These are phyloP conservation scores for Globisporangium megalacanthum DNA, from an alignment of 352 stramenopile species.

Conservation along the genomic window DNA sequence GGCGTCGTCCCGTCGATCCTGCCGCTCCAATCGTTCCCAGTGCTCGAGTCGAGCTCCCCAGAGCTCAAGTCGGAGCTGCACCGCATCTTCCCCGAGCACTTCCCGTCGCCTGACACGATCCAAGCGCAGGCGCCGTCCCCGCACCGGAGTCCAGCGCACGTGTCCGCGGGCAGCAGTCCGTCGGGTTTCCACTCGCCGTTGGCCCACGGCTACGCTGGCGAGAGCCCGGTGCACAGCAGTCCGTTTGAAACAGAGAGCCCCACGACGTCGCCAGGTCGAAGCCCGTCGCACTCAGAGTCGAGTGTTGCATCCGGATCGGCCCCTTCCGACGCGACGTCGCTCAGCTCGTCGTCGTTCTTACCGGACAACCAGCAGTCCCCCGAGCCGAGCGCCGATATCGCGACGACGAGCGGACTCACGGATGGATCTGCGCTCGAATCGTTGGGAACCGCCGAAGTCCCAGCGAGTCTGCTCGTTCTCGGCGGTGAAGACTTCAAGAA, in stretches of 20 bases:
- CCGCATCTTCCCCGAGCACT: slow-evolving; percentile 82
- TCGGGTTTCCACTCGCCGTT: slow-evolving; percentile 32
- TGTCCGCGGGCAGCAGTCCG: slow-evolving; percentile 30
- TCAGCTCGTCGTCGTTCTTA: slow-evolving; percentile 77
- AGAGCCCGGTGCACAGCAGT: slow-evolving; percentile 48
- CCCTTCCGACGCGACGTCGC: slow-evolving; percentile 55
- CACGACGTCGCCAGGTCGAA: slow-evolving; percentile 48
- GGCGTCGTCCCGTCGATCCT: slow-evolving; percentile 66
- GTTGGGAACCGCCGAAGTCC: slow-evolving; percentile 32
- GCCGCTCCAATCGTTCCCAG: slow-evolving; percentile 70
- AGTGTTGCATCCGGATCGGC: slow-evolving; percentile 38
- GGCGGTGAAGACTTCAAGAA: slow-evolving; percentile 72
- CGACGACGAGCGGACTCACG: slow-evolving; percentile 18
- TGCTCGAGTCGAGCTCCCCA: slow-evolving; percentile 57
- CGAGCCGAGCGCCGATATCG: slow-evolving; percentile 26
- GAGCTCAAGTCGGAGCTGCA: slow-evolving; percentile 69
- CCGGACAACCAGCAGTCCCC: slow-evolving; percentile 50
- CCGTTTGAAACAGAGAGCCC: slow-evolving; percentile 45
- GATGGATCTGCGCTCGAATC: slow-evolving; percentile 14
- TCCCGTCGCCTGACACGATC: slow-evolving; percentile 52
- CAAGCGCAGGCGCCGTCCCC: slow-evolving; percentile 27
- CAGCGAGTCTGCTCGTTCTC: slow-evolving; percentile 47
- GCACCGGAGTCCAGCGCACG: slow-evolving; percentile 14
- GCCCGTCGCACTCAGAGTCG: slow-evolving; percentile 63
- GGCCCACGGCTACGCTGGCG: slow-evolving; percentile 24